Evolutionary conservation across 768 basidiomycete species (phyloP).

Genomic region (Zangia roseola): DNA sequence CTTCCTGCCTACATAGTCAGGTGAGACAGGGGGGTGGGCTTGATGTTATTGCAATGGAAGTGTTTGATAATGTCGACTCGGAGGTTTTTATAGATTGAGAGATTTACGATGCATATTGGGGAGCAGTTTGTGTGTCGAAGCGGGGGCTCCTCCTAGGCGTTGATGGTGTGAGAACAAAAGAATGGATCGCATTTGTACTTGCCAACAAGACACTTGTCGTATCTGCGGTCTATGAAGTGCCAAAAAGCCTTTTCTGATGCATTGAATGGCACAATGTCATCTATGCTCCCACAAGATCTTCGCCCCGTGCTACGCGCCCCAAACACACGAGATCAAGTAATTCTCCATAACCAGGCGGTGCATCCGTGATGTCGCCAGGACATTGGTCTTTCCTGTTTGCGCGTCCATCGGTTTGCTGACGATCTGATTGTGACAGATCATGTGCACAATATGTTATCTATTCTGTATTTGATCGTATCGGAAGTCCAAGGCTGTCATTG

Average conservation of each 20-base stretch:
- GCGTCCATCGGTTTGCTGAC: too few relatives aligned
- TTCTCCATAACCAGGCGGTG: slow-evolving; percentile 43
- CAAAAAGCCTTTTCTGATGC: slow-evolving; percentile 29
- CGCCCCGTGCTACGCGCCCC: slow-evolving; percentile 31
- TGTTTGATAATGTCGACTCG: slow-evolving; percentile 31
- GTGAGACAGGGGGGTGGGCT: slow-evolving; percentile 24
- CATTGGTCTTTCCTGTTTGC: too few relatives aligned
- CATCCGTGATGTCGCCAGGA: slow-evolving; percentile 46
- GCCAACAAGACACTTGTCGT: slow-evolving; percentile 36
- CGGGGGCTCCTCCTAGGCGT: slow-evolving; percentile 35
- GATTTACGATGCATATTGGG: slow-evolving; percentile 35
- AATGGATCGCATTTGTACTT: slow-evolving; percentile 38
- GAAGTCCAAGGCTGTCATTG: too few relatives aligned
- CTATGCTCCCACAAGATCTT: slow-evolving; percentile 31
- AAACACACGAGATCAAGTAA: slow-evolving; percentile 37
- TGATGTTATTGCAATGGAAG: slow-evolving; percentile 32
- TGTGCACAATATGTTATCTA: too few relatives aligned
- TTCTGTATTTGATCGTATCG: too few relatives aligned
- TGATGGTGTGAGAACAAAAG: slow-evolving; percentile 40
- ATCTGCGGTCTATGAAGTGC: slow-evolving; percentile 38
- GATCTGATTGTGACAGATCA: too few relatives aligned
- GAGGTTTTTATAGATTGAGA: slow-evolving; percentile 36
- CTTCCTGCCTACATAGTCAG: too few relatives aligned
- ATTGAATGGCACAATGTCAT: slow-evolving; percentile 33
- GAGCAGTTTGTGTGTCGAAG: slow-evolving; percentile 11